Conservation (phyloP, 176 grass and related monocot genomes). For the Ensete ventricosum region DNA sequence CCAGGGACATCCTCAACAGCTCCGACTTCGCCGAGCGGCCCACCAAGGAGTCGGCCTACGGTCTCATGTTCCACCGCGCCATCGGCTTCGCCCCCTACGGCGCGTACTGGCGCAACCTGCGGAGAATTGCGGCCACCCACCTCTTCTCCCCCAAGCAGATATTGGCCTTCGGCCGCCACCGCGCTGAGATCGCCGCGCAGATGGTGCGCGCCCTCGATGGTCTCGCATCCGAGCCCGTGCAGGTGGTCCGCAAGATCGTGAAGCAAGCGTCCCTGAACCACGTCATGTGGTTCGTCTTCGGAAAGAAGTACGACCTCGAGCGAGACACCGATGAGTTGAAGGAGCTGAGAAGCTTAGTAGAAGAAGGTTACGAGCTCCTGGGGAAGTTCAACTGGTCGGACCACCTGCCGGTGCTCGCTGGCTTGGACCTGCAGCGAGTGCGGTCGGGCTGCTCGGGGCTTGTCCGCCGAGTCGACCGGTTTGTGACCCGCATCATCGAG, state of each 20-base stretch:
- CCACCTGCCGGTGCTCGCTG: conserved; percentile 58
- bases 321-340: conserved; percentile 36
- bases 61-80: conserved; percentile 82
- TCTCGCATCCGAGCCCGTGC: conserved; percentile 7
- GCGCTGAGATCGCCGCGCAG: conserved; percentile 44
- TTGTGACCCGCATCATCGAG: conserved; percentile 59
- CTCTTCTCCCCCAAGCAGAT: conserved; percentile 90
- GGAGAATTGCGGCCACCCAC: conserved; percentile 58
- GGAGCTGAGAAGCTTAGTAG: conserved; percentile 49
- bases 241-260: conserved; percentile 41
- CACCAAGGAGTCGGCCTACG: conserved; percentile 76
- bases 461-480: conserved; percentile 47
- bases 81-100: conserved; percentile 90
- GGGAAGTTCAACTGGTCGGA: conserved; percentile 86
- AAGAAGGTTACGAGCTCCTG: conserved; percentile 82
- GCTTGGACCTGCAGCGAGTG: conserved; percentile 53
- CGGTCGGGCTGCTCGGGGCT: conserved; percentile 47
- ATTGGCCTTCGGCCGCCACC: conserved; percentile 34
- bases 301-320: conserved; percentile 44
- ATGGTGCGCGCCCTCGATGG: conserved; percentile 28
- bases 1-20: conserved; percentile 55
- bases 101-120: conserved; percentile 57
- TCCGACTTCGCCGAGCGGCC: conserved; percentile 66
- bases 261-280: conserved; percentile 57
- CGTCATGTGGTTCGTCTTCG: conserved; percentile 90